These are phyloP conservation scores for Metschnikowia santaceciliae DNA, from an alignment of 805 yeast genomes.

Conservation along the genomic window DNA sequence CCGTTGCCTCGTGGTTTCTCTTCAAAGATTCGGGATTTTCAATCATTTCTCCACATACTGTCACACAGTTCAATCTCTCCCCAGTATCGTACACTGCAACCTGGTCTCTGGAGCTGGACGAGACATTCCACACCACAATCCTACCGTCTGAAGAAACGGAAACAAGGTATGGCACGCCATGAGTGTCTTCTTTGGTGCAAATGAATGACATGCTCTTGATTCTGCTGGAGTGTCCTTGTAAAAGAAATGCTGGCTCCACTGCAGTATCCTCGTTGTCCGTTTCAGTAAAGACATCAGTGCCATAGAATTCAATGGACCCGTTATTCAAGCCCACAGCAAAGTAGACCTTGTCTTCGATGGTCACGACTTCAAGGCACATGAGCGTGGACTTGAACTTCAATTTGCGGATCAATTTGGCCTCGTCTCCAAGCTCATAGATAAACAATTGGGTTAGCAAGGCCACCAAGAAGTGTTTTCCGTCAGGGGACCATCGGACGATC, in stretches of 20 bases:
- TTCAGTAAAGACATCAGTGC: slow-evolving; percentile 29
- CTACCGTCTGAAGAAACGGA: slow-evolving; percentile 92
- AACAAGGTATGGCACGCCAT: slow-evolving; percentile 47
- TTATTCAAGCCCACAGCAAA: slow-evolving; percentile 65
- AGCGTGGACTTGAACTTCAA: slow-evolving; percentile 52
- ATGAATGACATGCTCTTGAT: slow-evolving; percentile 72
- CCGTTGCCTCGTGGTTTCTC: slow-evolving; percentile 39
- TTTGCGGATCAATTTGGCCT: slow-evolving; percentile 55
- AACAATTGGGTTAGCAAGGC: slow-evolving; percentile 66
- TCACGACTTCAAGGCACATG: slow-evolving; percentile 60
- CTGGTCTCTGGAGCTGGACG: slow-evolving; percentile 58
- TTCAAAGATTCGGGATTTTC: slow-evolving; percentile 73
- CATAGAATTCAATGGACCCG: slow-evolving; percentile 63
- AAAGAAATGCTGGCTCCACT: slow-evolving; percentile 48
- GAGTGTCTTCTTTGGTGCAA: slow-evolving; percentile 32
- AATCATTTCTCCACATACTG: slow-evolving; percentile 68
- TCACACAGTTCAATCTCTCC: slow-evolving; percentile 85
- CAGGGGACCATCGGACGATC: slow-evolving; percentile 60
- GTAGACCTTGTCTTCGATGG: slow-evolving; percentile 48
- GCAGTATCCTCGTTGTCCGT: slow-evolving; percentile 10
- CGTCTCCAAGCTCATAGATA: slow-evolving; percentile 54
- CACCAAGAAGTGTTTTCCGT: slow-evolving; percentile 71
- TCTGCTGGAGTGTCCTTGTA: slow-evolving; percentile 81
- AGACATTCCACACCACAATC: slow-evolving; percentile 81
- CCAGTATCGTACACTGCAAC: slow-evolving; percentile 88